phyloP scores from a whole-genome alignment of 805 yeast genomes.

The Ogataea paraovalis region DNA sequence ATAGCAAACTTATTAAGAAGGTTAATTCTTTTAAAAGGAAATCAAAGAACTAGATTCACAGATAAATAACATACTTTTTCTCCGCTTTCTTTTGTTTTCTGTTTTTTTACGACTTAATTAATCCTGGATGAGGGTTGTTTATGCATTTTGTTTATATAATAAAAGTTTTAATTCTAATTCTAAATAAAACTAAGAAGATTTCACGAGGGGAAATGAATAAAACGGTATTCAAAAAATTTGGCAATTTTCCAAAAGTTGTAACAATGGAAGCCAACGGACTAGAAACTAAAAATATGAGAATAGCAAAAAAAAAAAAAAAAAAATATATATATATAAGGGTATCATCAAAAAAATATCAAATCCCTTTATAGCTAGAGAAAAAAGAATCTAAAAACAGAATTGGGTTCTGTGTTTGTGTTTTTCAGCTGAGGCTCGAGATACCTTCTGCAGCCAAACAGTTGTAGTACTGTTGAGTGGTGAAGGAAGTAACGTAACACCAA shows the following conservation, averaged over 20 bases:
- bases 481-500: conserved; percentile 39
- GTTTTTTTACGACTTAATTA: neutral
- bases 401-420: too few species aligned
- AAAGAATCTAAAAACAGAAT: too few species aligned
- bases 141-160: neutral
- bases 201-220: neutral
- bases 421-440: too few species aligned
- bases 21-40: conserved; percentile 9
- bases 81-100: too few species aligned
- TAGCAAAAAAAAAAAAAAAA: neutral
- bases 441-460: conserved; percentile 15
- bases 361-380: too few species aligned
- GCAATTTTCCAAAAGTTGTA: too few species aligned
- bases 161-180: neutral
- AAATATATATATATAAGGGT: too few species aligned
- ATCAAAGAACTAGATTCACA: neutral
- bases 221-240: too few species aligned
- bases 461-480: conserved; percentile 32
- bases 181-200: neutral
- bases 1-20: neutral
- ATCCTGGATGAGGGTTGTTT: neutral
- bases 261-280: too few species aligned
- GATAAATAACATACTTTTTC: too few species aligned
- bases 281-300: neutral
- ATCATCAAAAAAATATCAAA: too few species aligned